Percentiles rank a stretch among this genome's conserved stretches.
These are phyloP conservation scores for Linnemannia exigua DNA, from an alignment of 192 early-diverging fungal species.

Conservation along the genomic window DNA sequence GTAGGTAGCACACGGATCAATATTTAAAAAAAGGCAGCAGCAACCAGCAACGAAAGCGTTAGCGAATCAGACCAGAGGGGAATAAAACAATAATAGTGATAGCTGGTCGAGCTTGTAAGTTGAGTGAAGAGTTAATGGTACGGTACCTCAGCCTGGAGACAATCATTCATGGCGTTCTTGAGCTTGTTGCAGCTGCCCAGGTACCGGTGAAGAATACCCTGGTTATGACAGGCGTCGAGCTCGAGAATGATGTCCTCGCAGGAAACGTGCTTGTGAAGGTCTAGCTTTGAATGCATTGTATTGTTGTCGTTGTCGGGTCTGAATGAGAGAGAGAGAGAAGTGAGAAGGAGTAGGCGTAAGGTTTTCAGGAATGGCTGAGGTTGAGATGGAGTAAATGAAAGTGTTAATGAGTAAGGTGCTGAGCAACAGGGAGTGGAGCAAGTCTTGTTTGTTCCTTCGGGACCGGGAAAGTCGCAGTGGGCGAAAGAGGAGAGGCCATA, in stretches of 20 bases:
- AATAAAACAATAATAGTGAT: neutral
- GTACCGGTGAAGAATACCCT: slow-evolving; percentile 63
- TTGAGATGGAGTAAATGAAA: neutral
- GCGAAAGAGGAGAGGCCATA: neutral
- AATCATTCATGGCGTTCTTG: slow-evolving; percentile 65
- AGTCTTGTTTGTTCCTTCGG: slow-evolving; percentile 1
- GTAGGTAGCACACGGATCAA: neutral
- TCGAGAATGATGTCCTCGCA: slow-evolving; percentile 67
- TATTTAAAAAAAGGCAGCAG: too few species aligned
- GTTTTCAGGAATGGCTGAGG: neutral
- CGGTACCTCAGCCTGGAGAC: slow-evolving; percentile 66
- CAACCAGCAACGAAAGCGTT: too few species aligned
- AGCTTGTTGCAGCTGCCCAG: slow-evolving; percentile 66
- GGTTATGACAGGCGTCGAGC: slow-evolving; percentile 66
- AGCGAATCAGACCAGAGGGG: neutral
- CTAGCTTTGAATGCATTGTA: slow-evolving; percentile 55
- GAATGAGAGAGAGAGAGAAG: neutral
- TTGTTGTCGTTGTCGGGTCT: neutral
- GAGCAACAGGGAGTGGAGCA: neutral
- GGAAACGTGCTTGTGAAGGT: slow-evolving; percentile 54
- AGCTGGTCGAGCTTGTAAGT: neutral
- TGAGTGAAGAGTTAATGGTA: neutral
- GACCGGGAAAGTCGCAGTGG: slow-evolving; percentile 5
- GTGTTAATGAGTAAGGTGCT: neutral
- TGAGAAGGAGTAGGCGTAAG: too few species aligned